Evolutionary conservation across 2,329 filamentous ascomycete species (phyloP).

Genomic region (Xylariaceae sp.): DNA sequence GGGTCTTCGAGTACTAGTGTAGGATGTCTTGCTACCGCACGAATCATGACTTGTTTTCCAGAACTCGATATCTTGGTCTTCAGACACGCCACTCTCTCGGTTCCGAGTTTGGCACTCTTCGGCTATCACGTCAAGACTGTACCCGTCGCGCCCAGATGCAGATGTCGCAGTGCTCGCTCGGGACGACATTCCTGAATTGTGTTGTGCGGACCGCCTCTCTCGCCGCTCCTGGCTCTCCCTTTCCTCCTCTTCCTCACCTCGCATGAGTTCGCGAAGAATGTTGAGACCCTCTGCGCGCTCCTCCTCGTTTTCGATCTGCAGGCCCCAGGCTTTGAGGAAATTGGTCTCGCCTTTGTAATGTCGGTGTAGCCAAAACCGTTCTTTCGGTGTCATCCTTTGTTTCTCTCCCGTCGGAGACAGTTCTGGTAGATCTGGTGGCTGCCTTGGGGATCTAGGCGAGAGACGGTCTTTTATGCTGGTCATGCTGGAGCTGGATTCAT

Average conservation of each 20-base stretch:
- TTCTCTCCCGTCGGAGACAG: neutral
- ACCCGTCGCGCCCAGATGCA: conserved; percentile 9
- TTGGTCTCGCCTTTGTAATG: conserved; percentile 29
- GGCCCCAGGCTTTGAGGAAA: conserved; percentile 29
- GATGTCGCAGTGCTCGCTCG: conserved; percentile 9
- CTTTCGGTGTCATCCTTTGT: conserved; percentile 20
- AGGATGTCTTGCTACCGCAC: conserved; percentile 1
- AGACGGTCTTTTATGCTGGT: conserved; percentile 6
- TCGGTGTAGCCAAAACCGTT: conserved; percentile 28
- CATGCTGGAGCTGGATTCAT: conserved; percentile 2
- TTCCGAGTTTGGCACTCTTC: conserved; percentile 20
- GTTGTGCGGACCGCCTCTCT: conserved; percentile 12
- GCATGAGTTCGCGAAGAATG: conserved; percentile 27
- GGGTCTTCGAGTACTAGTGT: neutral
- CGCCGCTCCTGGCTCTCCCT: conserved; percentile 9
- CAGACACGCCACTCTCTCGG: conserved; percentile 2
- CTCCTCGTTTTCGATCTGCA: conserved; percentile 23
- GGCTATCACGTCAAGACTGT: conserved; percentile 19
- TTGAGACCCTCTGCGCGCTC: conserved; percentile 25
- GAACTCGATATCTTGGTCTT: conserved; percentile 1
- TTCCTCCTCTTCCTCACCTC: conserved; percentile 21
- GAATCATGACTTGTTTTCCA: conserved; percentile 5
- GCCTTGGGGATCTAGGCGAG: neutral
- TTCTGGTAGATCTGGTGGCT: neutral
- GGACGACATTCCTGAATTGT: conserved; percentile 10